Evolutionary conservation across 108 stramenopile species (phyloP).

Genomic region (Asterionellopsis glacialis): DNA sequence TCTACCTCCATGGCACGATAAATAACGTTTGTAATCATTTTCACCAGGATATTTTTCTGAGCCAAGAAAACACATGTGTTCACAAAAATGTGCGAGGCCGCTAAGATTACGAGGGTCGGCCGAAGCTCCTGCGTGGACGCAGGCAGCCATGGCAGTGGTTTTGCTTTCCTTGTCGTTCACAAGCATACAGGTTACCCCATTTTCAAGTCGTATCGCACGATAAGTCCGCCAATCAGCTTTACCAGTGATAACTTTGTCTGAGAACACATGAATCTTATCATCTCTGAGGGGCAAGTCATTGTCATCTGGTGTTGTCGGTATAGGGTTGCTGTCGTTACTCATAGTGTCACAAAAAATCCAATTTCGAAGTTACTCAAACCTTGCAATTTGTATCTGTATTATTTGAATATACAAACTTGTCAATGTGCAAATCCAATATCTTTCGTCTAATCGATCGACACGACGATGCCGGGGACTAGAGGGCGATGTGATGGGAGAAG

Average conservation of each 20-base stretch:
- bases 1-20: constrained; percentile 72
- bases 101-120: constrained; percentile 71
- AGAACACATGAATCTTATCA: too few relatives aligned
- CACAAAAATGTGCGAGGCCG: constrained; percentile 87
- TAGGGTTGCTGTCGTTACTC: too few relatives aligned
- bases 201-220: constrained; percentile 47
- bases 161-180: constrained; percentile 74
- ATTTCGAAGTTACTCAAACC: too few relatives aligned
- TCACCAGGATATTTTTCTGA: constrained; percentile 68
- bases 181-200: constrained; percentile 41
- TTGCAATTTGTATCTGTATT: too few relatives aligned
- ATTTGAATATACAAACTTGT: too few relatives aligned
- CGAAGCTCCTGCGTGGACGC: constrained; percentile 59
- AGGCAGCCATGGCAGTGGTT: constrained; percentile 69
- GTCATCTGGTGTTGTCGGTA: too few relatives aligned
- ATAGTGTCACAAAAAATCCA: too few relatives aligned
- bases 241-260: constrained; percentile 41
- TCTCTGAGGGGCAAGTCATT: too few relatives aligned
- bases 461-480: too few relatives aligned
- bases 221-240: constrained; percentile 74
- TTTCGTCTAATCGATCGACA: too few relatives aligned
- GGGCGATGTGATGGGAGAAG: too few relatives aligned
- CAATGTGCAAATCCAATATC: too few relatives aligned
- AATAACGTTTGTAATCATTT: constrained; percentile 77
- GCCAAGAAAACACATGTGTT: constrained; percentile 92